Percentiles rank a stretch among this genome's conserved stretches.
phyloP scores from a whole-genome alignment of 768 basidiomycete species.

The Auriscalpium vulgare region DNA sequence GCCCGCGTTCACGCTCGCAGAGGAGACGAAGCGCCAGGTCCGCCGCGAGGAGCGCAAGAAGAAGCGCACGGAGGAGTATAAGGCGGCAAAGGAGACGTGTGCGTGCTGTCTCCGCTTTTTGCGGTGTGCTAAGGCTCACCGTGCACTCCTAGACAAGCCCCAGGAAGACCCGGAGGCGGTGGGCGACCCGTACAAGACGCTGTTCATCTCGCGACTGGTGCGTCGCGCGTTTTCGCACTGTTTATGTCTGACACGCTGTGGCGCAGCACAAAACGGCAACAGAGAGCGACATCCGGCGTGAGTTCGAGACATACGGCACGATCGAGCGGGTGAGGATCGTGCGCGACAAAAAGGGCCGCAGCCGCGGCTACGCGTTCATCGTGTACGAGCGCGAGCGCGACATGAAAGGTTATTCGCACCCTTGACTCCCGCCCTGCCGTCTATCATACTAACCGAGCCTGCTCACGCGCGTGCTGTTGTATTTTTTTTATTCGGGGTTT shows the following conservation, averaged over 20 bases:
- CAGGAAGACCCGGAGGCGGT: conserved; percentile 83
- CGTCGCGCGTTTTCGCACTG: conserved; percentile 11
- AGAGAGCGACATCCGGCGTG: conserved; percentile 85
- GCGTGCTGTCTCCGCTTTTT: conserved; percentile 24
- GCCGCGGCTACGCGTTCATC: conserved; percentile 91
- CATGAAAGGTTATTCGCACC: conserved; percentile 79
- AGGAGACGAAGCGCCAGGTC: conserved; percentile 75
- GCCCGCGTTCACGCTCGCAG: conserved; percentile 70
- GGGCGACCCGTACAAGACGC: conserved; percentile 97
- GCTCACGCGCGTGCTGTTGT: conserved; percentile 17
- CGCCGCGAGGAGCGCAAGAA: conserved; percentile 73
- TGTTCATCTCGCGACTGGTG: conserved; percentile 93
- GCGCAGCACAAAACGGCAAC: conserved; percentile 83
- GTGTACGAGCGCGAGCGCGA: conserved; percentile 97
- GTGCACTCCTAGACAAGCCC: conserved; percentile 66
- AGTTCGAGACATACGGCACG: conserved; percentile 92
- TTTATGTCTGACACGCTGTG: conserved; percentile 8
- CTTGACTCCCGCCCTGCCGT: conserved; percentile 6
- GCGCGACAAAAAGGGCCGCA: conserved; percentile 79
- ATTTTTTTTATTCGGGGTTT: neutral
- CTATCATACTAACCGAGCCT: conserved; percentile 15
- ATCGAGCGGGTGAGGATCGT: conserved; percentile 94
- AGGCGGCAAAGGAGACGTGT: conserved; percentile 82
- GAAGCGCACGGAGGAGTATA: conserved; percentile 67
- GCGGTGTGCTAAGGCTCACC: conserved; percentile 2